Percentiles rank a stretch among this genome's conserved stretches.
Conservation (phyloP, 345 rosid genomes). For the Eutrema japonicum region DNA sequence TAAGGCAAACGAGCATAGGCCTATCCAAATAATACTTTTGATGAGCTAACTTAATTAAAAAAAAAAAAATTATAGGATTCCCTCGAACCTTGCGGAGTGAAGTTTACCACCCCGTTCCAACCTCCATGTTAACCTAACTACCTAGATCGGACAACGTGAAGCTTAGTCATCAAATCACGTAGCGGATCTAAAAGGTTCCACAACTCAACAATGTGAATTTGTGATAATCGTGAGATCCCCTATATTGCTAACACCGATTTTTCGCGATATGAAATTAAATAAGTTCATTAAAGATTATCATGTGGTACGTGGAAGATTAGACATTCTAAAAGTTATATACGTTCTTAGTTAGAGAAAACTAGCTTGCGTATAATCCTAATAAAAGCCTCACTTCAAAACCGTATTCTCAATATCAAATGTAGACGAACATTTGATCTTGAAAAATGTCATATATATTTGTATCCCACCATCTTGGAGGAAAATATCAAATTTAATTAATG, state of each 20-base stretch:
- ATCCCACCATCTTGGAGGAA: slow-evolving; percentile 3
- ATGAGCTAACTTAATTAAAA: no score
- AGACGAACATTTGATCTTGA: neutral
- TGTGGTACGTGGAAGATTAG: neutral
- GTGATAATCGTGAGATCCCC: neutral
- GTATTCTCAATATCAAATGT: neutral
- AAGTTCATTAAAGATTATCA: neutral
- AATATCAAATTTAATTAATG: neutral
- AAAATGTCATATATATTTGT: neutral
- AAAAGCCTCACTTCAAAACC: slow-evolving; percentile 5
- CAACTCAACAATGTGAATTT: neutral
- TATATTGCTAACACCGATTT: neutral
- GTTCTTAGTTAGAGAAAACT: no score
- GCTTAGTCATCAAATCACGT: neutral
- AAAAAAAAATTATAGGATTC: no score
- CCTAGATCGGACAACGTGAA: neutral
- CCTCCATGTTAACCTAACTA: neutral
- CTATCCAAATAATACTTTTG: no score
- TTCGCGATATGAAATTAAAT: neutral
- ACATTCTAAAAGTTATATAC: neutral
- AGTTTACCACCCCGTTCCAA: no score
- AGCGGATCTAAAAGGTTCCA: neutral
- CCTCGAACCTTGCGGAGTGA: no score
- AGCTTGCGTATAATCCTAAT: neutral
- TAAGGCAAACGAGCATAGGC: no score